Evolutionary conservation across 2,329 filamentous ascomycete genomes (phyloP).

Genomic region (Colletotrichum falcatum): DNA sequence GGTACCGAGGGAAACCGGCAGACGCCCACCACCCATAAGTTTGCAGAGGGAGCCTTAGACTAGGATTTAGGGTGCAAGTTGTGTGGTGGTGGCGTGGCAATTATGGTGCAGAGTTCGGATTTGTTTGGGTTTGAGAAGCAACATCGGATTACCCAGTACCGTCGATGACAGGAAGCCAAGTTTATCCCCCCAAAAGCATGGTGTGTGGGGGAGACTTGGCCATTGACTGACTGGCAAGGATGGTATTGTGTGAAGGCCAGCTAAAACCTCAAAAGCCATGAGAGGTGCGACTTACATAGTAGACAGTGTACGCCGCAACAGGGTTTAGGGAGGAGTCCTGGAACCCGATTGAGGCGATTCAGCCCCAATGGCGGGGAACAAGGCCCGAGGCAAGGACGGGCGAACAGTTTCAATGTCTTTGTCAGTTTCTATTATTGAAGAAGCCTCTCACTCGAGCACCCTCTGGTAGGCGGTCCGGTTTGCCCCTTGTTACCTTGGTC

Average conservation of each 20-base stretch:
- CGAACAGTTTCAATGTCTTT: not conserved
- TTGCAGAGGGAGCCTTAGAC: constrained; percentile 14
- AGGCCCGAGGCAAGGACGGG: too few species aligned
- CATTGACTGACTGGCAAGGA: constrained; percentile 7
- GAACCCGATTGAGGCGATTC: constrained; percentile 30
- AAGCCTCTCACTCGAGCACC: constrained; percentile 14
- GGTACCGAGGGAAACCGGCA: not conserved
- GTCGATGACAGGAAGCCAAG: constrained; percentile 33
- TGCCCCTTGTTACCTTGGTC: constrained; percentile 1
- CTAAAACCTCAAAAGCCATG: constrained; percentile 6
- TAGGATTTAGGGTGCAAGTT: constrained; percentile 2
- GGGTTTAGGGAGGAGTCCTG: constrained; percentile 18
- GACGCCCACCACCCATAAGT: not conserved
- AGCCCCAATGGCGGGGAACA: constrained; percentile 32
- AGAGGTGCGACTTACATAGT: not conserved
- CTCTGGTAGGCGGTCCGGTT: constrained; percentile 1
- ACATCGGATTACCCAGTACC: constrained; percentile 36
- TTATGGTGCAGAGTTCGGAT: constrained; percentile 38
- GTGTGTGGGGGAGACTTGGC: not conserved
- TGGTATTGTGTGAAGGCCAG: constrained; percentile 28
- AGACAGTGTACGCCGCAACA: constrained; percentile 23
- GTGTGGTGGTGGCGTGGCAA: not conserved
- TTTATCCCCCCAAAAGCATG: not conserved
- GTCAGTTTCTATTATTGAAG: constrained; percentile 11
- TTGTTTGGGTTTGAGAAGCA: constrained; percentile 26